Evolutionary conservation across 2,329 filamentous ascomycete species (phyloP).

Genomic region (Diaporthe nobilis): DNA sequence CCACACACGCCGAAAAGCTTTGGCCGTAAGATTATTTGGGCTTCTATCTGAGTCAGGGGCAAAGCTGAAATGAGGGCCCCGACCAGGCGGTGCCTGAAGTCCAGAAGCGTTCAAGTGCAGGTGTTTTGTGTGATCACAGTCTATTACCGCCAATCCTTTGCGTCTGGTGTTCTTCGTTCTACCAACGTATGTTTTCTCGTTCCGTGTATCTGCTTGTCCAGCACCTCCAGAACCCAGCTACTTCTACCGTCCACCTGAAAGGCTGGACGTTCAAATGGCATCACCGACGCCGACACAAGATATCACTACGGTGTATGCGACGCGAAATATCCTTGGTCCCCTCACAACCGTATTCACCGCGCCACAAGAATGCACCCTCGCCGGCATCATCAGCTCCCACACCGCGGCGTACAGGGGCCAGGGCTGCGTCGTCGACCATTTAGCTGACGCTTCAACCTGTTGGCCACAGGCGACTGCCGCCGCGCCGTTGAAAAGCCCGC

Average conservation of each 20-base stretch:
- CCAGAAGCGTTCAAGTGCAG: background rate
- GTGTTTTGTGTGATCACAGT: background rate
- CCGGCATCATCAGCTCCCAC: background rate
- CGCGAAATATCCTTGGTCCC: constrained; percentile 20
- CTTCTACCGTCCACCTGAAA: background rate
- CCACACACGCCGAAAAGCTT: background rate
- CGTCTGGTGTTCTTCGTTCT: background rate
- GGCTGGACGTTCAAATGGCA: background rate
- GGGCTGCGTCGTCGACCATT: background rate
- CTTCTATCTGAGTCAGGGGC: background rate
- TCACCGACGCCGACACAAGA: background rate
- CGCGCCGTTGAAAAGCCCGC: background rate
- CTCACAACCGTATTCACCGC: constrained; percentile 20
- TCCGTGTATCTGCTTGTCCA: background rate
- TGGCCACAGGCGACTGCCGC: constrained; percentile 16
- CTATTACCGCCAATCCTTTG: background rate
- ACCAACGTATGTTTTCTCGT: background rate
- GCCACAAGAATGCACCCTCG: background rate
- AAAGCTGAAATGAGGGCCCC: background rate
- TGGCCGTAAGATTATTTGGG: background rate
- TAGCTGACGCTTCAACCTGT: constrained; percentile 6
- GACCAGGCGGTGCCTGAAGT: background rate
- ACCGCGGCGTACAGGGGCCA: constrained; percentile 1
- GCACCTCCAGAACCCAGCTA: too few relatives aligned
- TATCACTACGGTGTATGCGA: background rate